Evolutionary conservation across 2,329 filamentous ascomycete genomes (phyloP), one percentile per base, ranked within the genome.

Genomic region (Aspergillus sp.): DNA sequence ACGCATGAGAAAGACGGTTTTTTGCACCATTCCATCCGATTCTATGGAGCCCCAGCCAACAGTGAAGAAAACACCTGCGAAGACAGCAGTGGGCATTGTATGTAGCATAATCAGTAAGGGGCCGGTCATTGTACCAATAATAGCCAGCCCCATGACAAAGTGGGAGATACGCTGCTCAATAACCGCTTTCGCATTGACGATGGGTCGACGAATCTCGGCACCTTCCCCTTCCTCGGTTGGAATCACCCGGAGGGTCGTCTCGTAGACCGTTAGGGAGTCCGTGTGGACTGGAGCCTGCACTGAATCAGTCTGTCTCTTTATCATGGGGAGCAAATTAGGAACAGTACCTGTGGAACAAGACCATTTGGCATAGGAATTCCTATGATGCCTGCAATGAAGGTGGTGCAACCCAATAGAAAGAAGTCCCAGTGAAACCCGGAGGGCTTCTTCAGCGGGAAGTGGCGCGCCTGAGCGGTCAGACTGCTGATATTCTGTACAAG

Each of bases 371-470:
- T 91, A 1, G 90, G 90, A 8, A 92, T 82, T 10, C 90, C 90
- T 6, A 91, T 81, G 25, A 92, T 81, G 5, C 90, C 90, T 1
- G 89, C 87, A 2, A 92, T 77, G 51, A 88, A 89, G 0, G 90
- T 92, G 1, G 90, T 92, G 41, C 90, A 78, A 10, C 90, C 90
- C 0, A 92, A 85, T 47, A 92, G 85, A 76, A 92, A 92, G 48
- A 92, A 77, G 70, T 92, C 90, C 90, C 90, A 92, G 76, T 92
- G 90, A 70, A 93, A 93, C 19, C 90, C 90, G 39, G 89, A 88
- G 1, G 90, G 90, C 69, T 93, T 93, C 30, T 85, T 83, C 13
- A 92, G 84, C 0, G 90, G 90, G 65, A 91, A 93, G 69, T 92
- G 89, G 64, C 88, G 91, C 47, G 89, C 90, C 71, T 92, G 90